Evolutionary conservation across 768 basidiomycete genomes (phyloP), one percentile per base, ranked within the genome.

Genomic region (Tylopilus plumbeoviolaceoides): DNA sequence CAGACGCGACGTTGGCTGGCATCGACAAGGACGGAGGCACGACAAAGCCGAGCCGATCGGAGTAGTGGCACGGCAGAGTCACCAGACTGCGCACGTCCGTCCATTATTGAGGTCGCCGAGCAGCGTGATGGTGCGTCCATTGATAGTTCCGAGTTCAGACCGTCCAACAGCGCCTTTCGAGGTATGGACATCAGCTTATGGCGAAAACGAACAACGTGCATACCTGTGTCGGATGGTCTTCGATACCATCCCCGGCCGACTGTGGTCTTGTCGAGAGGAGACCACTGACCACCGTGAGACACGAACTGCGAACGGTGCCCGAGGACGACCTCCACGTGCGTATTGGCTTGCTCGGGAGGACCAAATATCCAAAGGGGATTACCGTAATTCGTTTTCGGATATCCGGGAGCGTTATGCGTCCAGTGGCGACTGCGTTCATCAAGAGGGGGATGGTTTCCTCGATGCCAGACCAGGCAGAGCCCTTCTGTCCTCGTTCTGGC

Each of bases 91-190:
- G 97, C 3, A 98, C 95, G 0, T 99, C 42, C 97, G 84, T 28
- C 97, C 97, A 63, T 98, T 95, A 78, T 97, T 98, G 61, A 98
- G 78, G 68, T 99, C 97, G 47, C 97, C 97, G 11, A 99, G 82
- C 48, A 93, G 70, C 10, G 91, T 93, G 66, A 98, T 87, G 14
- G 90, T 93, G 47, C 90, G 87, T 36, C 95, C 97, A 66, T 98
- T 98, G 59, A 98, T 93, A 0, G 95, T 97, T 51, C 97, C 97
- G 47, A 99, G 80, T 72, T 99, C 97, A 45, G 94, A 97, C 54
- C 95, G 61, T 94, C 91, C 59, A 94, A 70, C 8, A 94, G 75
- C 4, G 91, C 91, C 85, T 91, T 23, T 51, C n/a, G 18, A 38
- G 41, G 36, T 47, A 28, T 23, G 23, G 23, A 23, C 23, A 23